Conservation (phyloP, 73 alveolate species). For the Diophrys sp. region DNA sequence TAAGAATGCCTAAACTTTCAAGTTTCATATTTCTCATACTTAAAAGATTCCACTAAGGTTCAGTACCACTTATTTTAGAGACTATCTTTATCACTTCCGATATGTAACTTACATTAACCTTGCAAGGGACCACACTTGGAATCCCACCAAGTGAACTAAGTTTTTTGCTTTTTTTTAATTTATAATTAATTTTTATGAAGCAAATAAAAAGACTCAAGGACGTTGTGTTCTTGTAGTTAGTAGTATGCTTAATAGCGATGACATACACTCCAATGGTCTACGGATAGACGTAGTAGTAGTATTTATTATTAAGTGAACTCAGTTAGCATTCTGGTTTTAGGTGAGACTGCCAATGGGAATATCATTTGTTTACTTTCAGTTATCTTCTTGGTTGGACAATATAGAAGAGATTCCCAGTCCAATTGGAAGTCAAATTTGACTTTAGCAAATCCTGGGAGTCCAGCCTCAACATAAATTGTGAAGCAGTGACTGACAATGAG, state of each 20-base stretch:
- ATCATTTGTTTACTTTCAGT: background rate
- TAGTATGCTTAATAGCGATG: too few relatives aligned
- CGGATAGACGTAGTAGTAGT: too few relatives aligned
- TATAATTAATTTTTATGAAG: too few relatives aligned
- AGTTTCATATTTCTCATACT: too few relatives aligned
- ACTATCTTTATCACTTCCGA: background rate
- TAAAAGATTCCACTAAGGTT: too few relatives aligned
- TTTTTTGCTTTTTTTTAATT: too few relatives aligned
- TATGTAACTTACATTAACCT: background rate
- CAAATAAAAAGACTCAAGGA: too few relatives aligned
- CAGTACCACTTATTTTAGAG: too few relatives aligned
- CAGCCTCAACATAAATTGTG: background rate
- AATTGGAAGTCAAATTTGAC: background rate
- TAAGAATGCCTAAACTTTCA: background rate
- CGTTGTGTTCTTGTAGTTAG: too few relatives aligned
- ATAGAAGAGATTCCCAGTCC: background rate
- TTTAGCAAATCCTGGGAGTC: background rate
- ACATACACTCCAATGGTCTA: too few relatives aligned
- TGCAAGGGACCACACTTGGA: background rate
- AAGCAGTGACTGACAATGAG: background rate
- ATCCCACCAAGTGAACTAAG: conserved; percentile 2
- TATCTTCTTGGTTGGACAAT: background rate
- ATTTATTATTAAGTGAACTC: too few relatives aligned
- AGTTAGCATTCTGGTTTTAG: background rate
- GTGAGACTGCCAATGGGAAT: background rate